Evolutionary conservation across 2,329 filamentous ascomycete species (phyloP), one percentile per base, ranked within the genome.

Genomic region (Fusarium sp.): DNA sequence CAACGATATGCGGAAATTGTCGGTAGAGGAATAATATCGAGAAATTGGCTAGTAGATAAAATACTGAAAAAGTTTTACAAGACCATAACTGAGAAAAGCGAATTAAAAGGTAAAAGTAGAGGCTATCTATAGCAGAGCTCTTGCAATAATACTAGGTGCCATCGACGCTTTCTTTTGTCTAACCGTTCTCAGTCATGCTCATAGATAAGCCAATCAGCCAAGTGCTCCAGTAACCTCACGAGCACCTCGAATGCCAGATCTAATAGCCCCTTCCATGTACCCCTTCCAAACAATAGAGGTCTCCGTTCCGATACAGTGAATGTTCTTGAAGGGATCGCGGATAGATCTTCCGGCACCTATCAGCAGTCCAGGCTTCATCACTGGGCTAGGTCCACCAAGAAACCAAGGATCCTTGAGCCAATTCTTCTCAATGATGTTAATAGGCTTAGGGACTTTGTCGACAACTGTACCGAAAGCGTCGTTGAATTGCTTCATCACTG

Each of bases 151-250:
- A 8, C 14, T 17, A 0, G 1, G 0, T 17, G 10, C 10, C 1
- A 20, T 47, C 13, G 10, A 28, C 11, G 5, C 15, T 0, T 4
- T 22, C 18, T 28, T 5, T 5, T 13, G 6, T 11, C 6, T 0
- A 26, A 10, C 1, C 0, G 5, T 10, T 26, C 44, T 26, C 24
- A 20, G 13, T 0, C 5, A 20, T 0, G 4, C 24, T 26, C 2
- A 45, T 0, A 18, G 47, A 36, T 10, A 34, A 51, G 4, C 0
- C 5, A 3, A 14, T 26, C 9, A 2, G 18, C 0, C 8, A 34
- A 57, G 28, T 5, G 62, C 88, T 87, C 2, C 68, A 18, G 20
- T 32, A 14, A 52, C 45, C 38, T 65, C 39, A 7, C 6, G 1
- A 9, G 32, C 62, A 6, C 62, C 55, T 3, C 39, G 26, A 11